Percentiles rank a stretch among this genome's conserved stretches.
phyloP scores from a whole-genome alignment of 2,329 filamentous ascomycete genomes.

The Diaporthe ampelina region DNA sequence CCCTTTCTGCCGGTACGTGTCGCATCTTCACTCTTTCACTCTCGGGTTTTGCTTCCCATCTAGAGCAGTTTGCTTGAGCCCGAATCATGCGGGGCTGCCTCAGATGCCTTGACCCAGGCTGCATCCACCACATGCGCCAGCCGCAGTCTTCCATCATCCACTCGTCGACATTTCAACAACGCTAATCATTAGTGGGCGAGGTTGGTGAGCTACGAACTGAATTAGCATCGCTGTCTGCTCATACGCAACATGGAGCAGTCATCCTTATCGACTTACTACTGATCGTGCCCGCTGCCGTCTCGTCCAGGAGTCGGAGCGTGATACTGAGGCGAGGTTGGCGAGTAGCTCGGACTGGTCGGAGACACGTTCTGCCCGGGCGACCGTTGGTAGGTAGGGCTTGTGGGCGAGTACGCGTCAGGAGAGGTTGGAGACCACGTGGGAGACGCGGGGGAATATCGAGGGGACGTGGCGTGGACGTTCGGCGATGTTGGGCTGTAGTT shows the following conservation, averaged over 20 bases:
- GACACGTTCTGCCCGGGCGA: slow-evolving; percentile 69
- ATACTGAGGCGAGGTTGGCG: slow-evolving; percentile 70
- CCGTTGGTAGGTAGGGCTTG: slow-evolving; percentile 71
- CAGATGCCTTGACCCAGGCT: slow-evolving; percentile 47
- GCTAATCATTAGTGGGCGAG: slow-evolving; percentile 55
- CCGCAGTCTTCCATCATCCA: slow-evolving; percentile 41
- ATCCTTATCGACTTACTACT: slow-evolving; percentile 54
- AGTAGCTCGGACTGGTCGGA: slow-evolving; percentile 80
- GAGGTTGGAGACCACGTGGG: slow-evolving; percentile 86
- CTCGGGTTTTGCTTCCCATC: not conserved
- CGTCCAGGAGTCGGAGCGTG: slow-evolving; percentile 61
- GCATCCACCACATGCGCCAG: slow-evolving; percentile 43
- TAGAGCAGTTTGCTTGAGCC: not conserved
- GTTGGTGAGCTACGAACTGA: slow-evolving; percentile 52
- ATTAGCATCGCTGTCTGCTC: slow-evolving; percentile 19
- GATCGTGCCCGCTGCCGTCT: slow-evolving; percentile 53
- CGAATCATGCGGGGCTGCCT: slow-evolving; percentile 27
- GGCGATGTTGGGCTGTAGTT: slow-evolving; percentile 80
- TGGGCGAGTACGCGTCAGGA: slow-evolving; percentile 73
- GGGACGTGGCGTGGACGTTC: slow-evolving; percentile 68
- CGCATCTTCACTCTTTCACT: slow-evolving; percentile 9
- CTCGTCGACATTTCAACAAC: slow-evolving; percentile 25
- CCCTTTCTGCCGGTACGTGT: not conserved
- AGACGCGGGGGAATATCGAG: slow-evolving; percentile 77
- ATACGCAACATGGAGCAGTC: slow-evolving; percentile 20